phyloP scores from a whole-genome alignment of 345 rosid genomes.

The Arabidopsis arenosa region DNA sequence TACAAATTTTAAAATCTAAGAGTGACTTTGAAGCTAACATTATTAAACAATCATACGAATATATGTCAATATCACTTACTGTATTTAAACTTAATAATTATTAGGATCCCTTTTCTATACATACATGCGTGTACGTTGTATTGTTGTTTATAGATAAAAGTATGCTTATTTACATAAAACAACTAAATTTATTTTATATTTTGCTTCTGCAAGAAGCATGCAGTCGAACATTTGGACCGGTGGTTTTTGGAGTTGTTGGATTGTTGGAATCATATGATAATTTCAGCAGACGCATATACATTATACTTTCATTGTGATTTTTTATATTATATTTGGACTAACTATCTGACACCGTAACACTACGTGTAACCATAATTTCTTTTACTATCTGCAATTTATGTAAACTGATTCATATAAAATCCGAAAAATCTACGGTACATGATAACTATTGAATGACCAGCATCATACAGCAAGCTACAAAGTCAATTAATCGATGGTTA shows the following conservation, averaged over 20 bases:
- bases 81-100: slow-evolving; percentile 10
- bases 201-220: slow-evolving; percentile 45
- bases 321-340: not conserved
- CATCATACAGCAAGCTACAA: too few species aligned
- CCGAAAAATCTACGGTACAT: not conserved
- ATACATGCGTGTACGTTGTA: slow-evolving; percentile 23
- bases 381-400: not conserved
- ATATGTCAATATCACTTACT: slow-evolving; percentile 31
- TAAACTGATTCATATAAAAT: not conserved
- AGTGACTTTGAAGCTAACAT: slow-evolving; percentile 43
- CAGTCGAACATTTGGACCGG: slow-evolving; percentile 37
- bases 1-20: slow-evolving; percentile 26
- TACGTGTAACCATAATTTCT: not conserved
- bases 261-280: slow-evolving; percentile 40
- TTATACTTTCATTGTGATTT: not conserved
- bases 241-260: slow-evolving; percentile 37
- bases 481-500: too few species aligned
- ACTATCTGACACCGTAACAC: not conserved
- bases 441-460: not conserved
- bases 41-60: slow-evolving; percentile 33
- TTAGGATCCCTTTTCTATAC: slow-evolving; percentile 22
- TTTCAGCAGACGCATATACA: slow-evolving; percentile 6
- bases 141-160: not conserved
- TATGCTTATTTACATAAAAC: not conserved
- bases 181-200: not conserved